Evolutionary conservation across 2,329 filamentous ascomycete species (phyloP).

Genomic region (Colletotrichum lindemuthianum): DNA sequence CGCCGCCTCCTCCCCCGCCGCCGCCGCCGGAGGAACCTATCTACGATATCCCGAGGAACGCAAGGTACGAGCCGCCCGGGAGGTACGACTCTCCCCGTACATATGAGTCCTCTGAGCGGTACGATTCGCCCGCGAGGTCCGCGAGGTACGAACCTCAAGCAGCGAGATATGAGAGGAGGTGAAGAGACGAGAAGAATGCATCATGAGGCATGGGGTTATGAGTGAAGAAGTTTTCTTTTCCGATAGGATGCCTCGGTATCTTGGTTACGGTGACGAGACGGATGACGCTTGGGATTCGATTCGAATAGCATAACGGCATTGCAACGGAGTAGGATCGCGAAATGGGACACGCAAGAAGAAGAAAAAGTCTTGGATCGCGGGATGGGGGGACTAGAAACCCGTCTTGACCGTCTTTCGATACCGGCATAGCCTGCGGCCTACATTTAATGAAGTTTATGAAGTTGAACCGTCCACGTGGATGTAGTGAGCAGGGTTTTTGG

Average conservation of each 20-base stretch:
- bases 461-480: not conserved
- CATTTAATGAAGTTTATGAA: constrained; percentile 33
- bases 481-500: not conserved
- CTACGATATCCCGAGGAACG: constrained; percentile 24
- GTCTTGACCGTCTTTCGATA: constrained; percentile 10
- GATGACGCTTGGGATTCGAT: constrained; percentile 7
- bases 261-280: not conserved
- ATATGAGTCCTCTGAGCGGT: constrained; percentile 20
- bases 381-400: not conserved
- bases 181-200: constrained; percentile 1
- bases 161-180: constrained; percentile 19
- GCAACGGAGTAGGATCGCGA: constrained; percentile 23
- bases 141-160: constrained; percentile 23
- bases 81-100: constrained; percentile 25
- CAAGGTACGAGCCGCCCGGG: constrained; percentile 25
- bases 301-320: constrained; percentile 14
- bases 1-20: constrained; percentile 10
- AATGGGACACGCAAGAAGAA: not conserved
- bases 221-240: not conserved
- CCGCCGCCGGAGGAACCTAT: constrained; percentile 28
- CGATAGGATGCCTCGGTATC: not conserved
- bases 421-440: constrained; percentile 17
- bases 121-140: constrained; percentile 25
- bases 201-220: not conserved
- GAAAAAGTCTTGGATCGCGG: constrained; percentile 19